Evolutionary conservation across 257 asterid species (phyloP).

Genomic region (Solanum bulbocastanum): DNA sequence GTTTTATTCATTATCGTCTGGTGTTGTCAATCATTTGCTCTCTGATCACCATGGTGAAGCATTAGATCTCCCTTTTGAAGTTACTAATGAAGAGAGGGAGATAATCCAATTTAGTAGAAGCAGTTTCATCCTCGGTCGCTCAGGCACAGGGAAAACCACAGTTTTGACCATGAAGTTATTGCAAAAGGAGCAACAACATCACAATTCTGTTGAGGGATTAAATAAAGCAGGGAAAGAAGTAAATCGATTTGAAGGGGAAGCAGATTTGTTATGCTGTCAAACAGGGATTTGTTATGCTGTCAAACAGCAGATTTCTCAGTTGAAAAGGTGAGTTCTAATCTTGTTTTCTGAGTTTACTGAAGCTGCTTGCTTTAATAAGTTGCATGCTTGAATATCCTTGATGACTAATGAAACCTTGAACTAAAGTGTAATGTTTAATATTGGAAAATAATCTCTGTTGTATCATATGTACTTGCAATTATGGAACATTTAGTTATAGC

Average conservation of each 20-base stretch:
- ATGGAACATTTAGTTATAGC: not conserved
- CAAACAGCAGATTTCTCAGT: slow-evolving; percentile 42
- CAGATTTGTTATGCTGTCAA: slow-evolving; percentile 52
- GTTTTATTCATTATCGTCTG: slow-evolving; percentile 47
- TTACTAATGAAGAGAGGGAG: slow-evolving; percentile 52
- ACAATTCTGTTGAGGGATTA: slow-evolving; percentile 24
- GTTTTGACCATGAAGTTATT: slow-evolving; percentile 50
- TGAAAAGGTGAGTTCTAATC: slow-evolving; percentile 31
- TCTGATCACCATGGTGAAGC: slow-evolving; percentile 32
- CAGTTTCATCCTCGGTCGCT: slow-evolving; percentile 58
- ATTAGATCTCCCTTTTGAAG: slow-evolving; percentile 58
- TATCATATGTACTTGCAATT: not conserved
- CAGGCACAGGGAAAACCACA: slow-evolving; percentile 72
- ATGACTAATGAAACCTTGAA: not conserved
- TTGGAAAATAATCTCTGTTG: not conserved
- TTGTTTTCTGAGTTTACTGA: not conserved
- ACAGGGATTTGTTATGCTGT: slow-evolving; percentile 58
- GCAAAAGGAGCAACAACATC: slow-evolving; percentile 35
- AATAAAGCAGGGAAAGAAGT: not conserved
- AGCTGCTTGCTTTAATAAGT: not conserved
- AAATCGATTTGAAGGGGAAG: not conserved
- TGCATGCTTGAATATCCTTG: not conserved
- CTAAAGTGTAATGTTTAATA: not conserved
- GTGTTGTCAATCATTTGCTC: slow-evolving; percentile 43
- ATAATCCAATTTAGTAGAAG: slow-evolving; percentile 35